These are phyloP conservation scores for Tilletiopsis washingtonensis DNA, from an alignment of 1,284 basidiomycete genomes.

Conservation along the genomic window DNA sequence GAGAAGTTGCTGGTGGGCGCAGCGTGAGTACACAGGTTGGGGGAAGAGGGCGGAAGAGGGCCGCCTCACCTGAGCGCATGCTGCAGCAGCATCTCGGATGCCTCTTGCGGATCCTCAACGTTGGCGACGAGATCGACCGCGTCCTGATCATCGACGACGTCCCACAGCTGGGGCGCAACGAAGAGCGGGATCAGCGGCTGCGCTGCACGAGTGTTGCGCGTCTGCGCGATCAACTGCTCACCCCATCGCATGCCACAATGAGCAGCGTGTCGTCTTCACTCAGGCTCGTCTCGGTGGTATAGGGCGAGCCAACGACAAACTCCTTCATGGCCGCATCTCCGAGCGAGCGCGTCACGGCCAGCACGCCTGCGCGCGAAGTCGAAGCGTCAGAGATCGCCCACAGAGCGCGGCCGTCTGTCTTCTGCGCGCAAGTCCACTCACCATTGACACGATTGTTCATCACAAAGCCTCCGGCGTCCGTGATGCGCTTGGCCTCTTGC, in stretches of 20 bases:
- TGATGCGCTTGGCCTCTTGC: constrained; percentile 94
- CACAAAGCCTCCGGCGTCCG: constrained; percentile 94
- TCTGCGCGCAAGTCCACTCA: too few species aligned
- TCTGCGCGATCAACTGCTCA: constrained; percentile 51
- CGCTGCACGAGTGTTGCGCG: not conserved
- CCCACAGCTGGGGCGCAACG: constrained; percentile 71
- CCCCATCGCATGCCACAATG: constrained; percentile 94
- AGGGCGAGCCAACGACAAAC: constrained; percentile 94
- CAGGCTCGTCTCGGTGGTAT: constrained; percentile 91
- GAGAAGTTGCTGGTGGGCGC: constrained; percentile 80
- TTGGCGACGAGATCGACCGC: constrained; percentile 78
- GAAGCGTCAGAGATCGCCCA: too few species aligned
- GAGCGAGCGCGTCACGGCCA: constrained; percentile 90
- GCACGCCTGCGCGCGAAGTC: constrained; percentile 52
- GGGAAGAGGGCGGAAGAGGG: too few species aligned
- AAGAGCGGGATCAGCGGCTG: not conserved
- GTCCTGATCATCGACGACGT: constrained; percentile 83
- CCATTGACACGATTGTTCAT: constrained; percentile 96
- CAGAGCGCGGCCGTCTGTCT: too few species aligned
- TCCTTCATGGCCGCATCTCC: constrained; percentile 99
- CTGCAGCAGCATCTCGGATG: constrained; percentile 68
- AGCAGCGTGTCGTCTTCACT: constrained; percentile 86
- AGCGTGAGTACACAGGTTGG: too few species aligned
- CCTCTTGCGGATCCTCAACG: constrained; percentile 70
- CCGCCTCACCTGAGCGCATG: constrained; percentile 81